phyloP scores from a whole-genome alignment of 345 rosid genomes.

The Turnera subulata region DNA sequence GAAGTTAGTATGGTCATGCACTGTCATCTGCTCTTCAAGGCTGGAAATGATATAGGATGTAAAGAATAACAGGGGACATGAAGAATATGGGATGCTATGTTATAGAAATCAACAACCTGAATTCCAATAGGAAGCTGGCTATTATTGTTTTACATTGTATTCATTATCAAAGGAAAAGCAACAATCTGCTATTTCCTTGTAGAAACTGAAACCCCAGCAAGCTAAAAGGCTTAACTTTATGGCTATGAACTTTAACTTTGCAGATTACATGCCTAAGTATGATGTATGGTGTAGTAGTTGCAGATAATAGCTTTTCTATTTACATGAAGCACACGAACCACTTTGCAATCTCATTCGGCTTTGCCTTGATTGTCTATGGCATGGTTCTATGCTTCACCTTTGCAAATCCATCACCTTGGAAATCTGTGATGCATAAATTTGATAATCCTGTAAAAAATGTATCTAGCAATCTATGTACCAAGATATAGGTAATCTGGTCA shows the following conservation, averaged over 20 bases:
- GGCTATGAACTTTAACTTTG: constrained; percentile 9
- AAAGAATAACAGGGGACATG: no score
- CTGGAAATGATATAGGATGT: no score
- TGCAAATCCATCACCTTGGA: no score
- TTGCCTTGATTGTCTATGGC: background rate
- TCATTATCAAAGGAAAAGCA: constrained; percentile 15
- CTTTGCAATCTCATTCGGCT: background rate
- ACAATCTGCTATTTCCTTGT: constrained; percentile 15
- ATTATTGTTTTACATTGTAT: constrained; percentile 16
- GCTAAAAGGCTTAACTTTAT: constrained; percentile 15
- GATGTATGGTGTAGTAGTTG: constrained; percentile 9
- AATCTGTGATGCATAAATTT: constrained; percentile 4
- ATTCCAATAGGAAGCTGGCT: constrained; percentile 4
- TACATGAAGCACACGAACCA: constrained; percentile 15
- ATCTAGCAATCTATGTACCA: constrained; percentile 14
- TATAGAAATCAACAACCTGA: no score
- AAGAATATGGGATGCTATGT: no score
- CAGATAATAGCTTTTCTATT: constrained; percentile 21
- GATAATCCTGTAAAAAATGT: background rate
- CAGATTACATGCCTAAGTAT: constrained; percentile 12
- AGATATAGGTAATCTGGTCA: constrained; percentile 7
- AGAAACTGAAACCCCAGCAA: constrained; percentile 20
- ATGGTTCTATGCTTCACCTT: no score
- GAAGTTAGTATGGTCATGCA: no score
- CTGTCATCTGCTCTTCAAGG: no score